These are phyloP conservation scores for Polysphondylium violaceum DNA, from an alignment of 78 protist species.

Conservation along the genomic window DNA sequence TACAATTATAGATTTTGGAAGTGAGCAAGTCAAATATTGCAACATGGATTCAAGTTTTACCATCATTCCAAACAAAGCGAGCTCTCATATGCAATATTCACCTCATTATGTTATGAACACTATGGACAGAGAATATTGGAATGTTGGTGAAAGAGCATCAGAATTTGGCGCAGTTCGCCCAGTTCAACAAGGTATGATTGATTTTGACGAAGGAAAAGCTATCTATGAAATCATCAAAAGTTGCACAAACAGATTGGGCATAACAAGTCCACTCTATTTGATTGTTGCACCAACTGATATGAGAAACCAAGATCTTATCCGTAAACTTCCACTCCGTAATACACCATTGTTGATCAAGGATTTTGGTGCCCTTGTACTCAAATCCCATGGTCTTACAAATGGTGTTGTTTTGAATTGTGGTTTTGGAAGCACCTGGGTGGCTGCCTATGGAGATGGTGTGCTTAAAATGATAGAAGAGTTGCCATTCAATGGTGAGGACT, in stretches of 20 bases:
- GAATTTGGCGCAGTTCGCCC: background rate
- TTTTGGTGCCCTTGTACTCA: conserved; percentile 13
- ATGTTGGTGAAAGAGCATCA: background rate
- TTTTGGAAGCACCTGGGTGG: background rate
- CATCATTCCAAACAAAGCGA: background rate
- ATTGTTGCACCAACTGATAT: background rate
- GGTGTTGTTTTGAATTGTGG: conserved; percentile 52
- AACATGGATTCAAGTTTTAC: background rate
- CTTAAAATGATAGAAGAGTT: no score
- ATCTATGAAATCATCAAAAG: background rate
- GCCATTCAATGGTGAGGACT: background rate
- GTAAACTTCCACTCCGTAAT: background rate
- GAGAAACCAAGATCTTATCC: background rate
- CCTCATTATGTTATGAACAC: conserved; percentile 31
- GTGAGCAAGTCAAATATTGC: background rate
- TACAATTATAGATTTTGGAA: conserved; percentile 24
- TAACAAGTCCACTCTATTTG: no score
- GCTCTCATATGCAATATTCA: conserved; percentile 13
- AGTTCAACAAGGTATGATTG: background rate
- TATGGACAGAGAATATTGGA: conserved; percentile 27
- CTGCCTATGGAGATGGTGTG: background rate
- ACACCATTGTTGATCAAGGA: conserved; percentile 20
- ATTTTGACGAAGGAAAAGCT: background rate
- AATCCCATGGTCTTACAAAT: conserved; percentile 26
- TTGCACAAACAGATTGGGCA: no score